A percentile compares a stretch with the other conserved stretches of the same genome.
Conservation (phyloP, 805 yeast species). For the Myxozyma monticola region DNA sequence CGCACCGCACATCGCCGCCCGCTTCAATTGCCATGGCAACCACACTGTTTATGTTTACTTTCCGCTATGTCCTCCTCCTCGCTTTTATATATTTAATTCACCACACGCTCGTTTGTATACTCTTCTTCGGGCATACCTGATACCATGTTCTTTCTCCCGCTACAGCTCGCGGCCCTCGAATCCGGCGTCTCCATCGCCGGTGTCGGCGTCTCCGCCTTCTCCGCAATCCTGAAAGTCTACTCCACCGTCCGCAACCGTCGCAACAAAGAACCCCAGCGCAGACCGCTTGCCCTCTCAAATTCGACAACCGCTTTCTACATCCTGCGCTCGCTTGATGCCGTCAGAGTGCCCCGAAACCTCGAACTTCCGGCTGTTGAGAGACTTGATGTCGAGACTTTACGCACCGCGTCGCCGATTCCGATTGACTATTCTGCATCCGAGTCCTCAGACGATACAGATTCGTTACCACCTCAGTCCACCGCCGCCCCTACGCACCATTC, state of each 20-base stretch:
- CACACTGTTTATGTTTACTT: no score
- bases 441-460: not conserved
- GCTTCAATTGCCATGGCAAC: no score
- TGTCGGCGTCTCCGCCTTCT: conserved; percentile 13
- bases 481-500: not conserved
- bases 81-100: no score
- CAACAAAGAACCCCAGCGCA: conserved; percentile 14
- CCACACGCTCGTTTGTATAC: no score
- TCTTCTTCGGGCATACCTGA: no score
- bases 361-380: conserved; percentile 11
- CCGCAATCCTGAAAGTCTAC: conserved; percentile 6
- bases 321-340: conserved; percentile 13
- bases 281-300: conserved; percentile 5
- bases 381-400: not conserved
- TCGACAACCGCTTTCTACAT: conserved; percentile 14
- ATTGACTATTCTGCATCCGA: no score
- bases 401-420: not conserved
- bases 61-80: no score
- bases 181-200: conserved; percentile 12
- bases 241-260: conserved; percentile 3
- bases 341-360: conserved; percentile 19
- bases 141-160: conserved; percentile 2
- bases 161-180: conserved; percentile 11
- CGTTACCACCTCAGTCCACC: not conserved
- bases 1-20: no score